Evolutionary conservation across 805 yeast genomes (phyloP).

Genomic region (Saccharomycopsis fibuligera): DNA sequence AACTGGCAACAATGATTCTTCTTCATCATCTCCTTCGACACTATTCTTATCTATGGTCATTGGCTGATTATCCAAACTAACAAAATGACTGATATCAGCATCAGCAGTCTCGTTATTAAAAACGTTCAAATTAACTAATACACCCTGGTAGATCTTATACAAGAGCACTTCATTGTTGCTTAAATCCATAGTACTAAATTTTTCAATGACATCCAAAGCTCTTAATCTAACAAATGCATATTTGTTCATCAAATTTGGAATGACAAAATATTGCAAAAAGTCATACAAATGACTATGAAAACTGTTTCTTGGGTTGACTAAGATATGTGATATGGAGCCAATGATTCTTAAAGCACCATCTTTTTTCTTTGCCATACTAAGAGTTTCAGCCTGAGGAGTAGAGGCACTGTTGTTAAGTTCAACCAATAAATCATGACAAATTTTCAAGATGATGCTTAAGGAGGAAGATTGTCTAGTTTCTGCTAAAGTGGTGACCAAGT

Average conservation of each 20-base stretch:
- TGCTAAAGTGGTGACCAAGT: slow-evolving; percentile 65
- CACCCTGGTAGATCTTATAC: slow-evolving; percentile 36
- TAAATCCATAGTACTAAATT: slow-evolving; percentile 58
- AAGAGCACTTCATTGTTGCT: slow-evolving; percentile 27
- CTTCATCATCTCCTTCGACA: slow-evolving; percentile 37
- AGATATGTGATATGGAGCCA: slow-evolving; percentile 61
- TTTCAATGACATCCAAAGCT: slow-evolving; percentile 58
- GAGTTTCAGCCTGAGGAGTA: slow-evolving; percentile 35
- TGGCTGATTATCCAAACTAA: slow-evolving; percentile 7
- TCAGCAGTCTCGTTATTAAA: slow-evolving; percentile 1
- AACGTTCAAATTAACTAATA: slow-evolving; percentile 11
- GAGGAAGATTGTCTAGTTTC: slow-evolving; percentile 58
- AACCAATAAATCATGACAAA: slow-evolving; percentile 47
- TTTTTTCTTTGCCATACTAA: slow-evolving; percentile 54
- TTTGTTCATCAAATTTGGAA: slow-evolving; percentile 63
- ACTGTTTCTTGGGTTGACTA: slow-evolving; percentile 50
- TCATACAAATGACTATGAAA: slow-evolving; percentile 56
- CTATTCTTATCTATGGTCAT: not conserved
- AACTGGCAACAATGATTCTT: slow-evolving; percentile 57
- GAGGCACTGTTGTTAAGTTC: slow-evolving; percentile 24
- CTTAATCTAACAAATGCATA: slow-evolving; percentile 70
- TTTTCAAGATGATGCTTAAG: slow-evolving; percentile 53
- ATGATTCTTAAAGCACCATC: slow-evolving; percentile 79
- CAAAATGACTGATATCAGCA: not conserved
- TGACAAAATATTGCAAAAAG: slow-evolving; percentile 54